Evolutionary conservation across 768 basidiomycete species (phyloP).

Genomic region (Coprinopsis cinerea): DNA sequence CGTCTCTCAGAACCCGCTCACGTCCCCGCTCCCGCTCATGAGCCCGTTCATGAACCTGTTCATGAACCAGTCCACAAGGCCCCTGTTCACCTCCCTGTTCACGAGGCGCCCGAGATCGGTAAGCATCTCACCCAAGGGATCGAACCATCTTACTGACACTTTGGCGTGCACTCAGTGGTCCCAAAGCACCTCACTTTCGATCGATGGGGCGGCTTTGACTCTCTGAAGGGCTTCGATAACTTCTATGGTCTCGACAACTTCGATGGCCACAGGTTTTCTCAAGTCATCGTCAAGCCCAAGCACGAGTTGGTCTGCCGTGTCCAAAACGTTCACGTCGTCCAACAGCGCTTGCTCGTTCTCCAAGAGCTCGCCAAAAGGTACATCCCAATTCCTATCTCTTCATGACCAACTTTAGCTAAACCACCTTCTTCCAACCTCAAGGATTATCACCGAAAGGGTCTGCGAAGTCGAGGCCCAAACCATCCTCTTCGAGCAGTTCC

Average conservation of each 20-base stretch:
- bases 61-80: too few relatives aligned
- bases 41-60: too few relatives aligned
- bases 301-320: conserved; percentile 33
- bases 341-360: conserved; percentile 39
- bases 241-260: conserved; percentile 42
- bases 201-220: conserved; percentile 33
- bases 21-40: too few relatives aligned
- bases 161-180: too few relatives aligned
- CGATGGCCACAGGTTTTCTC: conserved; percentile 28
- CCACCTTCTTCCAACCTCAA: too few relatives aligned
- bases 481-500: conserved; percentile 39
- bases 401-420: background rate
- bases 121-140: too few relatives aligned
- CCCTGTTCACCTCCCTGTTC: too few relatives aligned
- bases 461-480: conserved; percentile 47
- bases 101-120: too few relatives aligned
- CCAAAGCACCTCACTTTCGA: conserved; percentile 22
- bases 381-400: background rate
- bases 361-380: conserved; percentile 43
- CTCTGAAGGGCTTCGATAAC: conserved; percentile 36
- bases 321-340: conserved; percentile 33
- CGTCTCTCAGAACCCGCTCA: too few relatives aligned
- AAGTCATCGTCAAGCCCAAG: conserved; percentile 28
- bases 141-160: too few relatives aligned
- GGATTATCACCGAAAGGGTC: conserved; percentile 40